Conservation (phyloP, 768 basidiomycete genomes). For the Mrakia hoshinonis region DNA sequence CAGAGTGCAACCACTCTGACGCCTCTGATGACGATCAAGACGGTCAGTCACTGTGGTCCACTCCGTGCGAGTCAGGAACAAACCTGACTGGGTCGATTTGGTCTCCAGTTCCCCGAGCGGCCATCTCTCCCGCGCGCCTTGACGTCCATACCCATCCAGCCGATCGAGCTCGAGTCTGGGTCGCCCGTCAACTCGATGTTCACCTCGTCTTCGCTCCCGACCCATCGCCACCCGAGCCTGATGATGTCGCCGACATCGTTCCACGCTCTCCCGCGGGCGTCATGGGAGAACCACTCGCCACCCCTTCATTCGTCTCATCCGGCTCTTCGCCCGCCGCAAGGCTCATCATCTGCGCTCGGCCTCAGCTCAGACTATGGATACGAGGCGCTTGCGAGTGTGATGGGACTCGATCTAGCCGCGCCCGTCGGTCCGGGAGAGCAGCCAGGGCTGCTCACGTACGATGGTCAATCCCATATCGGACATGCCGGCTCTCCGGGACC, state of each 20-base stretch:
- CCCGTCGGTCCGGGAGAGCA: background rate
- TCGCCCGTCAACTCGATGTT: background rate
- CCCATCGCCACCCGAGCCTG: background rate
- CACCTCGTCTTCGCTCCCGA: background rate
- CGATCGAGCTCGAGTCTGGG: background rate
- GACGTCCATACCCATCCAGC: background rate
- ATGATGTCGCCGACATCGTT: background rate
- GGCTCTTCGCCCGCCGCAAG: background rate
- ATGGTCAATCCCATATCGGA: too few species aligned
- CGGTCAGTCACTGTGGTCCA: background rate
- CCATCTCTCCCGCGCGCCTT: background rate
- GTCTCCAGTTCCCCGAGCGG: background rate
- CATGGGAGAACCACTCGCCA: background rate
- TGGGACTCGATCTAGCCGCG: background rate
- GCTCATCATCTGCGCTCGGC: background rate
- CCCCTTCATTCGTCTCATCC: background rate
- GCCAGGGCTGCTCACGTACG: too few species aligned
- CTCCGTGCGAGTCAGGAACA: background rate
- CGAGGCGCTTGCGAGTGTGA: background rate
- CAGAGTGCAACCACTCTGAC: background rate
- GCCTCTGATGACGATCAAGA: background rate
- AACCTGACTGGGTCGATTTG: background rate
- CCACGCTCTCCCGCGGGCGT: background rate
- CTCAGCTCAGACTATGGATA: background rate
- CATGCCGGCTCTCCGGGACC: too few species aligned